Evolutionary conservation across 768 basidiomycete genomes (phyloP), one percentile per base, ranked within the genome.

Genomic region (Suillus lakei): DNA sequence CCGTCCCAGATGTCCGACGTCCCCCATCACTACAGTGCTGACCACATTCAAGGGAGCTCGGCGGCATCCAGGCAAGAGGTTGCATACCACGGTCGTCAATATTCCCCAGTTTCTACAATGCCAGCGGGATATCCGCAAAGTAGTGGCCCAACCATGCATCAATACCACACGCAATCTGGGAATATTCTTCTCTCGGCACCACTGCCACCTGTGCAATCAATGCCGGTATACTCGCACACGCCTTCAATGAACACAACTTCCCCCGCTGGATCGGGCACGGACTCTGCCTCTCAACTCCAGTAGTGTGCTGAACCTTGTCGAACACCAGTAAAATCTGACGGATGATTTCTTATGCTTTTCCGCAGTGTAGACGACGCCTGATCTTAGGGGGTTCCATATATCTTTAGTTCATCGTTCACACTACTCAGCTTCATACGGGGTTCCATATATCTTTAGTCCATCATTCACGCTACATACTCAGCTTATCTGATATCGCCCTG

Each of bases 151-250:
- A 59, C 67, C 16, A 50, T 67, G 12, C 62, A 55, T 30, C 39
- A 69, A 38, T 77, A 76, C 55, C 77, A 70, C 16, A 65, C 65
- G 7, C 78, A 76, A 51, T 67, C 72, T 46, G 74, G 75, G 54
- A 58, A 67, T 51, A 64, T 56, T 23, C 8, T 71, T 30, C 54
- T 55, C 30, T 28, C 69, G 50, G 43, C 59, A 16, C 44, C 59
- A 21, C 60, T 65, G 53, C 62, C 76, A 30, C 48, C 74, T 9
- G 50, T 71, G 30, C 78, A 74, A 55, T 55, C 77, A 8, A 62
- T 70, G 32, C 28, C 74, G 26, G 64, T 70, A 41, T 78, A 77
- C 59, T 61, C 72, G 43, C 78, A 74, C 5, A 59, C 65, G 21
- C 69, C 70, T 10, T 63, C 77, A 18, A 48, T 73, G 18, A 68